phyloP scores from a whole-genome alignment of 352 stramenopile species.

The Globisporangium polare region DNA sequence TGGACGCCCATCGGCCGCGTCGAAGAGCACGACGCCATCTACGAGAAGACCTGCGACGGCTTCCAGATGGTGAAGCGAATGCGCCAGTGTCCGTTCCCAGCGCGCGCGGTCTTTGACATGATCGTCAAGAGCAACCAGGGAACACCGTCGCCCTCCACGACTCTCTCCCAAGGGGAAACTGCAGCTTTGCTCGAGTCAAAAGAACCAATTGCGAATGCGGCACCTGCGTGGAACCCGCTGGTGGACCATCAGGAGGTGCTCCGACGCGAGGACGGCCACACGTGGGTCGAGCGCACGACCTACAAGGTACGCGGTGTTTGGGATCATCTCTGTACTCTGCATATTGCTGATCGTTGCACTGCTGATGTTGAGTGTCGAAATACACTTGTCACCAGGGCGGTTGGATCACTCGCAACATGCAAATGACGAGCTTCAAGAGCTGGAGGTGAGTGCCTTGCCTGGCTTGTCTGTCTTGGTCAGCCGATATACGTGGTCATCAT shows the following conservation, averaged over 20 bases:
- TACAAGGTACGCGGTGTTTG: constrained; percentile 31
- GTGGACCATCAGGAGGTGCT: constrained; percentile 49
- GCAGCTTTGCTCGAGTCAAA: not conserved
- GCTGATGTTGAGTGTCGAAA: not conserved
- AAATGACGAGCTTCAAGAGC: constrained; percentile 62
- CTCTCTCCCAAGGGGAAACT: not conserved
- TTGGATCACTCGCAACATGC: constrained; percentile 32
- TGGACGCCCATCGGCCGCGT: constrained; percentile 33
- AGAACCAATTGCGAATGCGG: not conserved
- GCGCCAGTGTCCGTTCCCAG: constrained; percentile 53
- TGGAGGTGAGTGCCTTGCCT: constrained; percentile 46
- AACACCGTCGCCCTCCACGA: not conserved
- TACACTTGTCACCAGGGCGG: constrained; percentile 10
- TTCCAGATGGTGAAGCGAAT: constrained; percentile 72
- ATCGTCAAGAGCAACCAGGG: constrained; percentile 38
- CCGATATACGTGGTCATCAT: not conserved
- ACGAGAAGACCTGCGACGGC: constrained; percentile 48
- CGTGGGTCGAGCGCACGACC: constrained; percentile 51
- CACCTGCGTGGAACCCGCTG: constrained; percentile 29
- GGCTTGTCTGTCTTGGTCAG: not conserved
- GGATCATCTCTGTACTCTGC: not conserved
- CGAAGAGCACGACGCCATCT: constrained; percentile 47
- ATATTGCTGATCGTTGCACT: not conserved
- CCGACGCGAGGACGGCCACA: constrained; percentile 41
- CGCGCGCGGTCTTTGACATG: constrained; percentile 70